These are phyloP conservation scores for Alternaria novae-zelandiae DNA, from an alignment of 2,329 filamentous ascomycete genomes.

Conservation along the genomic window DNA sequence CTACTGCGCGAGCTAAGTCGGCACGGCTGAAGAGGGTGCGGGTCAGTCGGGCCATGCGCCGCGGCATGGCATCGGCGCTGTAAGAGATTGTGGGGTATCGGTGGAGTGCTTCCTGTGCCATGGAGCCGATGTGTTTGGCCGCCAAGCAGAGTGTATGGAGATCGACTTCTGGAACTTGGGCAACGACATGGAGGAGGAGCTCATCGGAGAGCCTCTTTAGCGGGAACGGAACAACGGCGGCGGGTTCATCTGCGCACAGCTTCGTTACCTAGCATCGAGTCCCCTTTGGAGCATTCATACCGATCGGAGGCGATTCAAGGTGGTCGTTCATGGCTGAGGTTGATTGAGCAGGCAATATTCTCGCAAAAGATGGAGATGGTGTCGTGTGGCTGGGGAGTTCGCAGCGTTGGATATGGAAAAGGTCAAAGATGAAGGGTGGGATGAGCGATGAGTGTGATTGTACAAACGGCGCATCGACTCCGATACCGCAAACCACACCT, in stretches of 20 bases:
- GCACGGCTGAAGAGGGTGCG: neutral
- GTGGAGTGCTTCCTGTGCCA: neutral
- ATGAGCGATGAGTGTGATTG: neutral
- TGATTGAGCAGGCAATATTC: neutral
- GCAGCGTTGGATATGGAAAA: neutral
- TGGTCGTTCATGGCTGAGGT: neutral
- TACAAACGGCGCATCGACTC: neutral
- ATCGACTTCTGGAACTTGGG: neutral
- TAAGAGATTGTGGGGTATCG: neutral
- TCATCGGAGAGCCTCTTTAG: neutral
- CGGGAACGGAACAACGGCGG: neutral
- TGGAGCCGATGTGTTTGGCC: neutral
- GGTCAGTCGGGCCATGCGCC: neutral
- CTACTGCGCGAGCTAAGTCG: neutral
- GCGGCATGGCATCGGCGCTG: neutral
- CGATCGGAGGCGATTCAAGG: neutral
- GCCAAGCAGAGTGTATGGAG: neutral
- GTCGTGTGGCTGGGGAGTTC: neutral
- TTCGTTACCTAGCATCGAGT: neutral
- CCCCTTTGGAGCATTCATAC: neutral
- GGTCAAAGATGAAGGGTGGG: neutral
- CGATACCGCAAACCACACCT: neutral
- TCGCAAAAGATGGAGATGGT: neutral
- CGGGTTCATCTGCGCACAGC: neutral
- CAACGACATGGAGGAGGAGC: neutral